A percentile compares a stretch with the other conserved stretches of the same genome.
Conservation (phyloP, 768 basidiomycete species). For the Porpolomopsis calyptriformis region DNA sequence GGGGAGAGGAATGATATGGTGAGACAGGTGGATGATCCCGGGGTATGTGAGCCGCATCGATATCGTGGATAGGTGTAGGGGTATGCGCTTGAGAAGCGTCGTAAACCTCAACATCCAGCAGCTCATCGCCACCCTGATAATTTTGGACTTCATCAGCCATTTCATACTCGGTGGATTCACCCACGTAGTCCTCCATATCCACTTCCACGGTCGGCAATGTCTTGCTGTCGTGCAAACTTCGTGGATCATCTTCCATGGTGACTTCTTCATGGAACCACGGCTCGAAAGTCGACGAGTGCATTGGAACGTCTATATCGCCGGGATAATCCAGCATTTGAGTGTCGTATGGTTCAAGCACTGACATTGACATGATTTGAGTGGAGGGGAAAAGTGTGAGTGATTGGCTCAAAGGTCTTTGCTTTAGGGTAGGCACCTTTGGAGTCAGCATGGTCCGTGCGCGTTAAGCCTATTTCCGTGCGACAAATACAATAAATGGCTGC, state of each 20-base stretch:
- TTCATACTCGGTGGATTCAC: slow-evolving; percentile 41
- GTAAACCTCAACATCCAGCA: slow-evolving; percentile 40
- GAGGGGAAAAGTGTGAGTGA: slow-evolving; percentile 5
- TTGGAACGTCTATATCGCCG: slow-evolving; percentile 47
- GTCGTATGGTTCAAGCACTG: slow-evolving; percentile 41
- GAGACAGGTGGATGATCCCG: no score
- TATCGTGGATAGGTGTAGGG: slow-evolving; percentile 7
- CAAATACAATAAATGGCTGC: background rate
- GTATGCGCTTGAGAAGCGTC: slow-evolving; percentile 17
- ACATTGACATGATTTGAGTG: slow-evolving; percentile 21
- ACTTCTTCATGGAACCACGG: slow-evolving; percentile 43
- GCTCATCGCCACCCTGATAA: slow-evolving; percentile 20
- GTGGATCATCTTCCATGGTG: slow-evolving; percentile 50
- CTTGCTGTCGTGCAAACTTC: slow-evolving; percentile 11
- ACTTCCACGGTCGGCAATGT: slow-evolving; percentile 39
- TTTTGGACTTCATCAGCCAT: slow-evolving; percentile 37
- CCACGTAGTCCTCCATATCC: slow-evolving; percentile 51
- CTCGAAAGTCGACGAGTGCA: slow-evolving; percentile 41
- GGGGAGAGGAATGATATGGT: no score
- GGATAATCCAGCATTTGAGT: slow-evolving; percentile 55
- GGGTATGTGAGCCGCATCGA: background rate
- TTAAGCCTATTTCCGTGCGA: background rate
- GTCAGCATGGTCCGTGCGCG: slow-evolving; percentile 1
- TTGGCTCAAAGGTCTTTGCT: background rate
- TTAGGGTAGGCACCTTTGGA: slow-evolving; percentile 8